Base-by-base conservation (phyloP, 768 basidiomycete species). In the Podaxis mareebaensis region DNA sequence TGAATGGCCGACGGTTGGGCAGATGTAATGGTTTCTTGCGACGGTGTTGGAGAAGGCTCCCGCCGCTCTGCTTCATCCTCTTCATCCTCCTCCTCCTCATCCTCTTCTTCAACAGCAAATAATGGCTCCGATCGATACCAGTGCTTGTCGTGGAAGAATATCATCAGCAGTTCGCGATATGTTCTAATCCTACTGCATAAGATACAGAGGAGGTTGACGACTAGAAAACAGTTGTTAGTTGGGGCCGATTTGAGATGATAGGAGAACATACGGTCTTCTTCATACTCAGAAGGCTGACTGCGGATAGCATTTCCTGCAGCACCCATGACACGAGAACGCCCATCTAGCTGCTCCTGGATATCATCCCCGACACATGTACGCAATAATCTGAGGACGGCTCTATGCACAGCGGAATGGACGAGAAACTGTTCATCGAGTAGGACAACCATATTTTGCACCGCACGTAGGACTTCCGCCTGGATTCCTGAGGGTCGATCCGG, bases 121-220 rank as follows among this genome's bases (percentile, higher is more conserved):
- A 92, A 71, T 10, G 90, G 88, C 65, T 92, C 89, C 5, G 89
- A 88, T 10, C 81, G 87, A 71, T 88, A 90, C 88, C 92, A 93
- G 67, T 92, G 88, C 70, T 92, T 95, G 73, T 96, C 95, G 69
- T 96, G 94, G 73, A 99, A 96, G 79, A 98, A 98, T 66, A 99
- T 96, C 85, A 97, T 92, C 42, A 99, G 85, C 1, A 99, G 80
- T 69, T 95, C 93, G 42, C 93, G 87, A 71, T 90, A 88, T 33
- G 92, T 91, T 61, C 93, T 84, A 71, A 99, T 97, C 51, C 95
- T 86, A 69, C 92, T 95, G 81, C 95, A 96, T 38, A 98, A 75
- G 64, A 92, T 92, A 76, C 95, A 96, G 58, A 98, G 83, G 30
- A 97, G 79, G 72, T 95, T 92, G 65, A 97, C 95, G 75, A 99